A percentile compares a stretch with the other conserved stretches of the same genome.
These are phyloP conservation scores for Mycena belliarum DNA, from an alignment of 768 basidiomycete genomes.

Conservation along the genomic window DNA sequence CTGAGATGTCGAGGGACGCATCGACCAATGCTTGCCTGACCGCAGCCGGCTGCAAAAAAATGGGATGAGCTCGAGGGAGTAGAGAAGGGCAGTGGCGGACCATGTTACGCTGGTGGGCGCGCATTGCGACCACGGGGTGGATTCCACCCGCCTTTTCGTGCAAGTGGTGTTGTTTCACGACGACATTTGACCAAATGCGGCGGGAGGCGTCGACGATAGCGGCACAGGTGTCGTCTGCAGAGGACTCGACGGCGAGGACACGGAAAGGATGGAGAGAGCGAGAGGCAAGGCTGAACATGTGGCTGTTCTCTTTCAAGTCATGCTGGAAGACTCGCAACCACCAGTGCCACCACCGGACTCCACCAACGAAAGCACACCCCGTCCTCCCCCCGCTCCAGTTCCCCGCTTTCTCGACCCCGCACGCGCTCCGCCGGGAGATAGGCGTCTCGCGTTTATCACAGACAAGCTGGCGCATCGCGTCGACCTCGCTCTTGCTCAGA, in stretches of 20 bases:
- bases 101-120: conserved; percentile 80
- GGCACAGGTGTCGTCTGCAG: conserved; percentile 93
- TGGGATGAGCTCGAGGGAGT: not conserved
- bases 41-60: conserved; percentile 71
- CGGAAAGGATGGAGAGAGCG: conserved; percentile 42
- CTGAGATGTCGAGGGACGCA: conserved; percentile 55
- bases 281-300: not conserved
- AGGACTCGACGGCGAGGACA: conserved; percentile 79
- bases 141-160: conserved; percentile 71
- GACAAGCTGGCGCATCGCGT: conserved; percentile 37
- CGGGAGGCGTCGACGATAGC: conserved; percentile 77
- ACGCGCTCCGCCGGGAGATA: not conserved
- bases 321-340: no score
- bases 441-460: conserved; percentile 34
- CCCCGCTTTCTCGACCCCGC: conserved; percentile 26
- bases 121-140: conserved; percentile 74
- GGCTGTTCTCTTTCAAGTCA: no score
- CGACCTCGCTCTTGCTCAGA: conserved; percentile 22
- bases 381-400: not conserved
- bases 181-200: conserved; percentile 78
- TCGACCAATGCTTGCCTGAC: conserved; percentile 68
- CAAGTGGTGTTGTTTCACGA: conserved; percentile 78
- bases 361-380: no score
- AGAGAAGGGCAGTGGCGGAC: conserved; percentile 33
- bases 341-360: no score